Percentiles rank a stretch among this genome's conserved stretches.
Evolutionary conservation across 2,329 filamentous ascomycete species (phyloP).

Genomic region (Penicillium expansum): DNA sequence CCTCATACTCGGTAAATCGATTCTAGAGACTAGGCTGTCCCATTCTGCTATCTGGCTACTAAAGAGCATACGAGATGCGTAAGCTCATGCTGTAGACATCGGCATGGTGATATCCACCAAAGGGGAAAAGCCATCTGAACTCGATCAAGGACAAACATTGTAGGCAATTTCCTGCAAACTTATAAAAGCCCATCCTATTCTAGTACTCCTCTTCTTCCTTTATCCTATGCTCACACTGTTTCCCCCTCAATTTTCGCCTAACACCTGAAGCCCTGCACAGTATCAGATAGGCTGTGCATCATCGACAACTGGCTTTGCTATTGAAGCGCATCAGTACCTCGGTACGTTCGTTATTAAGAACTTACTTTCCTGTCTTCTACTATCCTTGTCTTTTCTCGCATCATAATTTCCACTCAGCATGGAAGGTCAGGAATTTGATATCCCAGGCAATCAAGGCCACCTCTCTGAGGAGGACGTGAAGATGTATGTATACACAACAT

Average conservation of each 20-base stretch:
- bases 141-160: neutral
- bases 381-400: neutral
- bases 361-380: neutral
- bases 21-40: neutral
- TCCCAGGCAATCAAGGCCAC: neutral
- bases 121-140: neutral
- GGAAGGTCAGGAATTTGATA: neutral
- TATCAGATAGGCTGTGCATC: neutral
- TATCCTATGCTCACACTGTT: neutral
- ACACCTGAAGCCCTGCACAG: neutral
- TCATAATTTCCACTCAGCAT: neutral
- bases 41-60: neutral
- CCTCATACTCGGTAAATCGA: too few species aligned
- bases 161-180: neutral
- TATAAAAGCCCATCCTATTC: conserved; percentile 3
- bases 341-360: neutral
- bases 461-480: neutral
- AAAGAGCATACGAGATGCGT: neutral
- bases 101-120: neutral
- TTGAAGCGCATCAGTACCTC: neutral
- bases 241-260: neutral
- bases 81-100: neutral
- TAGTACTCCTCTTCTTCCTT: neutral
- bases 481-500: neutral
- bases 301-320: neutral